These are phyloP conservation scores for Sedum album DNA, from an alignment of 164 flowering plant species.

Conservation along the genomic window DNA sequence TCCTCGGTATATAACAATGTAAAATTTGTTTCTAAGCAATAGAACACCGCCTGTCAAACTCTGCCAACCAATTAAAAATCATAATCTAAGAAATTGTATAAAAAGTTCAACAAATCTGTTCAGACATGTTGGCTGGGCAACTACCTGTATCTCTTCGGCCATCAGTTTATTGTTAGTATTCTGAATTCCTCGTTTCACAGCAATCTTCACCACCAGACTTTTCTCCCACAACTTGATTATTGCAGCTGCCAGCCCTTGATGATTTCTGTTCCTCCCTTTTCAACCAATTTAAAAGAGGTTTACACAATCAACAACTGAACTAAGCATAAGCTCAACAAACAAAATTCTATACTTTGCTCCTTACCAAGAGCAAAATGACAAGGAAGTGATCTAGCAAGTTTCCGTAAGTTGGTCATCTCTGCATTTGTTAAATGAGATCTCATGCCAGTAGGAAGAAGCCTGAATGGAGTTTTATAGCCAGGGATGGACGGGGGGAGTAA, in stretches of 20 bases:
- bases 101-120: background rate
- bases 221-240: constrained; percentile 91
- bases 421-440: constrained; percentile 73
- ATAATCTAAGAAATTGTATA: background rate
- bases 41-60: constrained; percentile 79
- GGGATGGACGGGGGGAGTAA: constrained; percentile 77
- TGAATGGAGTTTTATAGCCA: constrained; percentile 83
- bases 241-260: constrained; percentile 90
- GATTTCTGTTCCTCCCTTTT: constrained; percentile 88
- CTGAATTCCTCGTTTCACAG: constrained; percentile 93
- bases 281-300: constrained; percentile 10
- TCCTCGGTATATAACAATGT: constrained; percentile 84
- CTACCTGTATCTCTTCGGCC: constrained; percentile 92
- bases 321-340: background rate
- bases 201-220: constrained; percentile 85
- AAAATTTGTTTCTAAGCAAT: constrained; percentile 88
- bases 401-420: constrained; percentile 79
- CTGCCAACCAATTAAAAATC: constrained; percentile 27
- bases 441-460: constrained; percentile 91
- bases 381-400: constrained; percentile 82
- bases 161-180: constrained; percentile 93
- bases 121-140: background rate
- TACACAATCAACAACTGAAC: background rate
- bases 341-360: background rate
- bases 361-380: constrained; percentile 98